A percentile compares a stretch with the other conserved stretches of the same genome.
Evolutionary conservation across 495 filamentous ascomycete species (phyloP).

Genomic region (Daldinia loculata): DNA sequence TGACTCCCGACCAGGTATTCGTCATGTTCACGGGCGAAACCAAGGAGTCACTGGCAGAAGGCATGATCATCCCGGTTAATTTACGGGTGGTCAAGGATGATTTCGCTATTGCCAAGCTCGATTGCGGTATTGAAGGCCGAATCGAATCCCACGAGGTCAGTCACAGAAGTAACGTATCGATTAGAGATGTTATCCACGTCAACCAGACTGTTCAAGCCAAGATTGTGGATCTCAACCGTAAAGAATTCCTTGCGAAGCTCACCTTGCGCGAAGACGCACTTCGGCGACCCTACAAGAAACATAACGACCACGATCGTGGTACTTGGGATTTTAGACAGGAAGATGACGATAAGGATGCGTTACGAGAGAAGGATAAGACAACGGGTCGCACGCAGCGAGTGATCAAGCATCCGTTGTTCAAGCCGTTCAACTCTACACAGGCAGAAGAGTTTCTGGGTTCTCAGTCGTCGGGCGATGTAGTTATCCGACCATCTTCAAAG

Average conservation of each 20-base stretch:
- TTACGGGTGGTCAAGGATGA: constrained; percentile 89
- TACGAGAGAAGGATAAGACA: constrained; percentile 81
- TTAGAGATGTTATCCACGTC: constrained; percentile 67
- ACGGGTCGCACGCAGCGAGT: constrained; percentile 87
- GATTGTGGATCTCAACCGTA: constrained; percentile 83
- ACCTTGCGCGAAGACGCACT: constrained; percentile 83
- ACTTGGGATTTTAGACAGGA: constrained; percentile 91
- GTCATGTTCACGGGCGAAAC: constrained; percentile 98
- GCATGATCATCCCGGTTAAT: constrained; percentile 90
- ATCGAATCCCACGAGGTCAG: constrained; percentile 78
- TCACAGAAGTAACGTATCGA: constrained; percentile 59
- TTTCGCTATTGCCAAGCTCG: constrained; percentile 90
- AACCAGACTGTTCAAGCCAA: constrained; percentile 90
- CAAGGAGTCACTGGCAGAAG: constrained; percentile 77
- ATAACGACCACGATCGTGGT: constrained; percentile 71
- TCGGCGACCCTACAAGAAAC: constrained; percentile 70
- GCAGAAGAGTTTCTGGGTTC: constrained; percentile 93
- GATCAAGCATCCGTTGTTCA: constrained; percentile 96
- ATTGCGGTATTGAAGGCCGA: constrained; percentile 91
- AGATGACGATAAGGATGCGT: constrained; percentile 75
- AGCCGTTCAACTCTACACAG: constrained; percentile 88
- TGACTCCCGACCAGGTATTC: constrained; percentile 85
- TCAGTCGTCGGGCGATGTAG: constrained; percentile 84
- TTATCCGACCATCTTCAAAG: constrained; percentile 93
- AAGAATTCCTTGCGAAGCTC: constrained; percentile 80